Percentiles rank a stretch among this genome's conserved stretches.
Conservation (phyloP, 495 filamentous ascomycete species). For the Parathielavia hyrcaniae region DNA sequence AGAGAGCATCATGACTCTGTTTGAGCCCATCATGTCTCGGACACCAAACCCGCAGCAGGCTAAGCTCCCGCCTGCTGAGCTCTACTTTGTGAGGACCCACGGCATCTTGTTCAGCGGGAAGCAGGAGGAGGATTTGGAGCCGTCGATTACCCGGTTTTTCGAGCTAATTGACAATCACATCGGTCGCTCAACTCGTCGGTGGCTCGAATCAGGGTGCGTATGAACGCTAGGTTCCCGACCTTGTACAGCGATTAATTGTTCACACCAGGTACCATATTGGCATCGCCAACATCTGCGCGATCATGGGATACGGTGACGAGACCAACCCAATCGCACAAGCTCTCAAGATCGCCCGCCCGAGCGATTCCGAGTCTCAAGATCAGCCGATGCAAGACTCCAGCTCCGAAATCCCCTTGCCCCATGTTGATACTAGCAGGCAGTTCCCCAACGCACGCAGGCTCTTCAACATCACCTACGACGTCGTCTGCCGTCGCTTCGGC, state of each 20-base stretch:
- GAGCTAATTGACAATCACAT: slow-evolving; percentile 55
- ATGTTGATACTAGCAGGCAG: slow-evolving; percentile 12
- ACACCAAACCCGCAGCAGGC: slow-evolving; percentile 37
- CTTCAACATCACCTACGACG: slow-evolving; percentile 30
- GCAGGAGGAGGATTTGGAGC: slow-evolving; percentile 42
- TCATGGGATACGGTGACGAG: slow-evolving; percentile 37
- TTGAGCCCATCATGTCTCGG: slow-evolving; percentile 56
- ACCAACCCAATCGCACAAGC: slow-evolving; percentile 33
- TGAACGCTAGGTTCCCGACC: neutral
- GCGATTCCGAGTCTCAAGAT: slow-evolving; percentile 17
- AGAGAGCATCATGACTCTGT: slow-evolving; percentile 64
- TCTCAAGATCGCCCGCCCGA: slow-evolving; percentile 20
- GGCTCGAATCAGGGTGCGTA: slow-evolving; percentile 58
- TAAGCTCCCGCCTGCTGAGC: slow-evolving; percentile 29
- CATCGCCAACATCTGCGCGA: slow-evolving; percentile 42
- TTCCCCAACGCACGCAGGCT: slow-evolving; percentile 29
- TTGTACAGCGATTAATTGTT: slow-evolving; percentile 36
- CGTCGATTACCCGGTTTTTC: slow-evolving; percentile 46
- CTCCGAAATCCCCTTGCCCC: slow-evolving; percentile 14
- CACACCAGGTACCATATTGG: slow-evolving; percentile 50
- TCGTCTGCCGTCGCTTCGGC: slow-evolving; percentile 49
- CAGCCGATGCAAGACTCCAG: slow-evolving; percentile 19
- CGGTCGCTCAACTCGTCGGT: slow-evolving; percentile 49
- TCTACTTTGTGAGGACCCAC: slow-evolving; percentile 58
- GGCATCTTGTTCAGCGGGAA: slow-evolving; percentile 60